phyloP scores from a whole-genome alignment of 2,329 filamentous ascomycete species.

The Metarhizium sp. region DNA sequence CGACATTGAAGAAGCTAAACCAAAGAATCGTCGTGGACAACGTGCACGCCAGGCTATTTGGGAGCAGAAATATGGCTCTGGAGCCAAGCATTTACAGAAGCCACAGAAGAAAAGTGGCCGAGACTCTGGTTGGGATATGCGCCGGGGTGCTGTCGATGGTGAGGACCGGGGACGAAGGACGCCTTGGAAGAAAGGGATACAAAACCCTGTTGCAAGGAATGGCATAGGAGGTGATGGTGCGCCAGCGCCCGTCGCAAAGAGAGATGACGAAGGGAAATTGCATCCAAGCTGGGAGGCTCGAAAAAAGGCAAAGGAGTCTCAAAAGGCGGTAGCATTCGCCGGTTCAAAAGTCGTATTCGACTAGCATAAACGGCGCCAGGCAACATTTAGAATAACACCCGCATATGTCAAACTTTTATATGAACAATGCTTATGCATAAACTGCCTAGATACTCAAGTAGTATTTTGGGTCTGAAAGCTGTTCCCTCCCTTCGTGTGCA shows the following conservation, averaged over 20 bases:
- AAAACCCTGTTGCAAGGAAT: conserved; percentile 22
- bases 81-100: conserved; percentile 55
- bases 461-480: background rate
- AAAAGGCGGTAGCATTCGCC: conserved; percentile 11
- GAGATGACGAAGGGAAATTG: conserved; percentile 41
- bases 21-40: conserved; percentile 70
- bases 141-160: conserved; percentile 42
- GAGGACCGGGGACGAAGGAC: conserved; percentile 26
- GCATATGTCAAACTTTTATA: background rate
- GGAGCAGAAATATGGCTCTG: conserved; percentile 69
- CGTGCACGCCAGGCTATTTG: conserved; percentile 68
- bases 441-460: background rate
- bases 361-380: conserved; percentile 4
- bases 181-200: conserved; percentile 45
- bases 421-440: background rate
- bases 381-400: background rate
- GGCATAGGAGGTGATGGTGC: conserved; percentile 5
- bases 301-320: conserved; percentile 14
- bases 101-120: conserved; percentile 24
- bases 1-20: conserved; percentile 52
- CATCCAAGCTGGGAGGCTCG: conserved; percentile 31
- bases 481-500: background rate
- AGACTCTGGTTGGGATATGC: conserved; percentile 49
- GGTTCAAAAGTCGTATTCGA: conserved; percentile 17
- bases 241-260: conserved; percentile 22